These are phyloP conservation scores for Eucalyptus paniculata DNA, from an alignment of 345 rosid species.

Conservation along the genomic window DNA sequence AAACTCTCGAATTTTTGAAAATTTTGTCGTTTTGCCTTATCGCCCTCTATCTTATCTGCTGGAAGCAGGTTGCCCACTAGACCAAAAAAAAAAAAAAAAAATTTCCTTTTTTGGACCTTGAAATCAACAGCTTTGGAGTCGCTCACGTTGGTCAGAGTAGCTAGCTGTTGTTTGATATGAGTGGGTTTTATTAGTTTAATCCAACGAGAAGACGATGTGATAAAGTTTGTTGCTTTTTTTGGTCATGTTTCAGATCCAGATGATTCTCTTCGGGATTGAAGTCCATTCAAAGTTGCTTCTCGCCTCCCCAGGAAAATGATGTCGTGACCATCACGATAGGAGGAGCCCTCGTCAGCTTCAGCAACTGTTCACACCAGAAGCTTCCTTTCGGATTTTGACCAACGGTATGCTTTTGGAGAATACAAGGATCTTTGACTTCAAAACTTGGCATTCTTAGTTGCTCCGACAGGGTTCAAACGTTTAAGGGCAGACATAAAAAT, in stretches of 20 bases:
- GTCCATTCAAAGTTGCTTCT: neutral
- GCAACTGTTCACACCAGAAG: neutral
- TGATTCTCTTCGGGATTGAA: neutral
- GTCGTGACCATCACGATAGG: neutral
- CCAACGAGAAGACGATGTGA: neutral
- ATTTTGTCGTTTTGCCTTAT: neutral
- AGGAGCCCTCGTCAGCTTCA: neutral
- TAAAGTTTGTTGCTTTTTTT: neutral
- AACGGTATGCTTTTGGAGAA: neutral
- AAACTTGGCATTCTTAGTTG: neutral
- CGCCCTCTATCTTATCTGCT: neutral
- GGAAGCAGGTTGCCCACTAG: neutral
- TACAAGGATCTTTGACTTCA: neutral
- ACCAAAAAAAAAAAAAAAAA: neutral
- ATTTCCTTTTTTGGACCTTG: neutral
- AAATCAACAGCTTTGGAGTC: neutral
- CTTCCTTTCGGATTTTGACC: slow-evolving; percentile 1
- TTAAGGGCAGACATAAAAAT: neutral
- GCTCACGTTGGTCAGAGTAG: neutral
- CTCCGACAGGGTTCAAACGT: neutral
- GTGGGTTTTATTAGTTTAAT: neutral
- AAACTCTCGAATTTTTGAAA: neutral
- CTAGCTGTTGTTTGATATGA: neutral
- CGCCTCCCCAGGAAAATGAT: neutral
- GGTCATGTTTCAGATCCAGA: slow-evolving; percentile 7